These are phyloP conservation scores for Psilocybe tampanensis DNA, from an alignment of 768 basidiomycete genomes.

Conservation along the genomic window DNA sequence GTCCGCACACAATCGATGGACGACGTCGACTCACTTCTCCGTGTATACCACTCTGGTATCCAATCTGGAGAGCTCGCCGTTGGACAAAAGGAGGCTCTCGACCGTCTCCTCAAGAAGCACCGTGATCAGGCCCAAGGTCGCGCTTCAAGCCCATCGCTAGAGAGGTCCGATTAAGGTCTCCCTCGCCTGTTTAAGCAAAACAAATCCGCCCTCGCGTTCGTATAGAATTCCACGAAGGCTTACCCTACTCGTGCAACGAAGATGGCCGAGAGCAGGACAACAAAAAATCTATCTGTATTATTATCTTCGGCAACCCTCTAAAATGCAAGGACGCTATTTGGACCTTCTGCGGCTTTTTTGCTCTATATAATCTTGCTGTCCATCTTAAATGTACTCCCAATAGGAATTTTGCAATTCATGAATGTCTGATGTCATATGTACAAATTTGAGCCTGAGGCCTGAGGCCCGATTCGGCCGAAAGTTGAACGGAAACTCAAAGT, in stretches of 20 bases:
- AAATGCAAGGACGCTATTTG: conserved; percentile 5
- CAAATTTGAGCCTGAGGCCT: no score
- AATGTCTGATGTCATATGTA: background rate
- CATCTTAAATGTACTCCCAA: background rate
- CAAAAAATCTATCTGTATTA: conserved; percentile 8
- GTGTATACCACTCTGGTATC: conserved; percentile 94
- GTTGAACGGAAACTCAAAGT: no score
- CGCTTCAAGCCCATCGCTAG: conserved; percentile 26
- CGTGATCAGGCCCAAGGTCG: conserved; percentile 39
- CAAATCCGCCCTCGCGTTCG: no score
- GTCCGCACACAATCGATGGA: conserved; percentile 99
- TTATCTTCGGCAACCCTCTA: conserved; percentile 2
- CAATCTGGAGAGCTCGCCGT: conserved; percentile 89
- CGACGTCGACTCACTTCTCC: conserved; percentile 95
- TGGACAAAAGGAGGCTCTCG: conserved; percentile 91
- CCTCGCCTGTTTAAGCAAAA: background rate
- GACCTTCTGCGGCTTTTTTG: background rate
- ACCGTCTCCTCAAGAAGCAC: conserved; percentile 83
- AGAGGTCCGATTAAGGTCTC: conserved; percentile 20
- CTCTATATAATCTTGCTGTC: conserved; percentile 3
- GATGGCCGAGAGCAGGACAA: no score
- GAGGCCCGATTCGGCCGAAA: no score
- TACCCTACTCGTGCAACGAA: no score
- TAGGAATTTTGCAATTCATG: background rate
- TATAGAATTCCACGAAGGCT: background rate